Conservation (phyloP, 2,329 filamentous ascomycete genomes). For the Trichoderma cornu-damae region DNA sequence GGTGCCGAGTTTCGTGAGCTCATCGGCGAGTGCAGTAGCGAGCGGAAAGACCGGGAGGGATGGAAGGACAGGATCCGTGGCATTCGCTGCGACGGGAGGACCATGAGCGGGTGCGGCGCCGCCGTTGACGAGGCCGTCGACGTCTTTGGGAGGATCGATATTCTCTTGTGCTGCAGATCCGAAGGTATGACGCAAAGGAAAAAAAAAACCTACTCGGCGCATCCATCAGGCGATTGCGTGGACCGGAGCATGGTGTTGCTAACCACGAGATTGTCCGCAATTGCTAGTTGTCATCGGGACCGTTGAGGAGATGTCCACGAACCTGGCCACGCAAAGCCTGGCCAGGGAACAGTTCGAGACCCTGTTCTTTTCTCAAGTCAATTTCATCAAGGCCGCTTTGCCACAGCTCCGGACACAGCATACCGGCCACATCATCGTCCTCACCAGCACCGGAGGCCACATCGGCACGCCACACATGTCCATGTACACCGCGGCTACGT, state of each 20-base stretch:
- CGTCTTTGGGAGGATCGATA: conserved; percentile 81
- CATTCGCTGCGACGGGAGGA: conserved; percentile 58
- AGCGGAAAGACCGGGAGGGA: conserved; percentile 60
- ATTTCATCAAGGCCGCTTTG: conserved; percentile 85
- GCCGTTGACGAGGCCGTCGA: conserved; percentile 82
- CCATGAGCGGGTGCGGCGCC: conserved; percentile 69
- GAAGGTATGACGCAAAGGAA: conserved; percentile 55
- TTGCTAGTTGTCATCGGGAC: conserved; percentile 73
- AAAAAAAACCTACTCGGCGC: background rate
- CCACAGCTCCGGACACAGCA: conserved; percentile 73
- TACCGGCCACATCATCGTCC: conserved; percentile 82
- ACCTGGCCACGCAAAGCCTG: conserved; percentile 65
- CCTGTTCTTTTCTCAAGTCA: conserved; percentile 93
- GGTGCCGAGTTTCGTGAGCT: conserved; percentile 77
- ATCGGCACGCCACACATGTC: conserved; percentile 87
- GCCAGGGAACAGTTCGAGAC: conserved; percentile 89
- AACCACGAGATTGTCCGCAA: background rate
- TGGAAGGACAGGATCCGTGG: conserved; percentile 74
- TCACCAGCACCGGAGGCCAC: conserved; percentile 87
- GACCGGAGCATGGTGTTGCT: background rate
- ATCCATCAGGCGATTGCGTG: background rate
- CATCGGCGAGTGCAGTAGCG: conserved; percentile 62
- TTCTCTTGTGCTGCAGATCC: conserved; percentile 82
- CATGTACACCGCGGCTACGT: conserved; percentile 87
- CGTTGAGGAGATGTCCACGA: conserved; percentile 81